These are phyloP conservation scores for Suhomyces xylopsoci DNA, from an alignment of 805 yeast species.

Conservation along the genomic window DNA sequence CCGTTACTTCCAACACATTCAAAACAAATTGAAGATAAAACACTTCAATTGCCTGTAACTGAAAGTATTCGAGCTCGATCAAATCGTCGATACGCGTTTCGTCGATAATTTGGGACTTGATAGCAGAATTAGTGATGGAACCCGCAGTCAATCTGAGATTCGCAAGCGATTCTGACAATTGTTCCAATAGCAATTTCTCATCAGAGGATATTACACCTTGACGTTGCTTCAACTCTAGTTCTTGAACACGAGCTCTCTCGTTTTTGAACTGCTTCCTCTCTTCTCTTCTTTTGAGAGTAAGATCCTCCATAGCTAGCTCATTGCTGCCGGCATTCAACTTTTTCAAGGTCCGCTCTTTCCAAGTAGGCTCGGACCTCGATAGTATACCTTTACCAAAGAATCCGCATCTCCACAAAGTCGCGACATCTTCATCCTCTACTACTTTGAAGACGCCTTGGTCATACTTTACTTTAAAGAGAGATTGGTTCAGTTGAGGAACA, in stretches of 20 bases:
- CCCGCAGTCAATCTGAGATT: not conserved
- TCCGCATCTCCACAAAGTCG: constrained; percentile 73
- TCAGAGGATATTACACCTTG: constrained; percentile 18
- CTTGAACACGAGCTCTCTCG: constrained; percentile 50
- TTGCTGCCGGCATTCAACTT: constrained; percentile 41
- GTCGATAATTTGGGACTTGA: not conserved
- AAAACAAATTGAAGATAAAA: constrained; percentile 64
- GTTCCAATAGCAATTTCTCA: not conserved
- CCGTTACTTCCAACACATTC: constrained; percentile 41
- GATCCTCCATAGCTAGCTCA: constrained; percentile 62
- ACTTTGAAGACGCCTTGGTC: constrained; percentile 40
- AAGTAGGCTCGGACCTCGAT: constrained; percentile 90
- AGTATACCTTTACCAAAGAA: constrained; percentile 91
- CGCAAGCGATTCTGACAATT: constrained; percentile 11
- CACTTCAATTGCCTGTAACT: constrained; percentile 73
- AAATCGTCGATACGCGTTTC: constrained; percentile 11
- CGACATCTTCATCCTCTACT: constrained; percentile 44
- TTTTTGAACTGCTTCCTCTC: constrained; percentile 71
- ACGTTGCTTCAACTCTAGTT: constrained; percentile 49
- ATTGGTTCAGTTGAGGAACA: constrained; percentile 22
- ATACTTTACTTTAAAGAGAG: constrained; percentile 20
- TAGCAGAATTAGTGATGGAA: not conserved
- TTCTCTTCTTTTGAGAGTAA: constrained; percentile 68
- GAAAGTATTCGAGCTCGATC: constrained; percentile 48
- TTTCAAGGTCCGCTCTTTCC: constrained; percentile 65